Conservation (phyloP, 2,329 filamentous ascomycete species). For the Alternaria sp. region DNA sequence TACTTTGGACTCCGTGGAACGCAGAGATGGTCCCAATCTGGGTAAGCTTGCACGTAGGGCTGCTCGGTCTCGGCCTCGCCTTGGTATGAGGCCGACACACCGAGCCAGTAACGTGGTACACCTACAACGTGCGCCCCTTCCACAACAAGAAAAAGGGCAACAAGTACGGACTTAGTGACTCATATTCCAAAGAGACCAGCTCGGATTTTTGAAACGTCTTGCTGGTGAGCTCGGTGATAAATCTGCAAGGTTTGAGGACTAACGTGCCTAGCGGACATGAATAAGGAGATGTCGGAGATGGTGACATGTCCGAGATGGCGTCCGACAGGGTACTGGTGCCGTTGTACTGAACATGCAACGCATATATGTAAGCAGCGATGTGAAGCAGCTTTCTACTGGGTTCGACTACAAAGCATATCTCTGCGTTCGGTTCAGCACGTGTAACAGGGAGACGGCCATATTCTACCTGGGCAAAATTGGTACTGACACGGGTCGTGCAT, state of each 20-base stretch:
- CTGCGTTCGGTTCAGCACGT: background rate
- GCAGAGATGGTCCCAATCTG: background rate
- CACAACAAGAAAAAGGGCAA: background rate
- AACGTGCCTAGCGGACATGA: background rate
- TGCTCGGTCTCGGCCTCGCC: conserved; percentile 9
- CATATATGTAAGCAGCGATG: background rate
- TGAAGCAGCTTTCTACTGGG: background rate
- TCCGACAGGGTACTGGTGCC: background rate
- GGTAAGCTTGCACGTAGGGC: background rate
- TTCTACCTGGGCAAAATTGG: background rate
- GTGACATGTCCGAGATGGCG: background rate
- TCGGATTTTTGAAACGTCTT: background rate
- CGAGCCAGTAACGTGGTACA: conserved; percentile 1
- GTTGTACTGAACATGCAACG: background rate
- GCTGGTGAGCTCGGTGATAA: background rate
- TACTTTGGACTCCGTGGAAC: background rate
- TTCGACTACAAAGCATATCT: background rate
- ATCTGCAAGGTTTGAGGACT: background rate
- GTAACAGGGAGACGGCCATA: background rate
- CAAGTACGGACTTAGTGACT: background rate
- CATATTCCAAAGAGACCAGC: background rate
- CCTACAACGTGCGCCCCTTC: background rate
- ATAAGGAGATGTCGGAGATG: conserved; percentile 6
- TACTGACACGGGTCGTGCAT: background rate
- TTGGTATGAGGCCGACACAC: conserved; percentile 1